A percentile compares a stretch with the other conserved stretches of the same genome.
These are phyloP conservation scores for Fusarium annulatum DNA, from an alignment of 2,329 filamentous ascomycete genomes.

Conservation along the genomic window DNA sequence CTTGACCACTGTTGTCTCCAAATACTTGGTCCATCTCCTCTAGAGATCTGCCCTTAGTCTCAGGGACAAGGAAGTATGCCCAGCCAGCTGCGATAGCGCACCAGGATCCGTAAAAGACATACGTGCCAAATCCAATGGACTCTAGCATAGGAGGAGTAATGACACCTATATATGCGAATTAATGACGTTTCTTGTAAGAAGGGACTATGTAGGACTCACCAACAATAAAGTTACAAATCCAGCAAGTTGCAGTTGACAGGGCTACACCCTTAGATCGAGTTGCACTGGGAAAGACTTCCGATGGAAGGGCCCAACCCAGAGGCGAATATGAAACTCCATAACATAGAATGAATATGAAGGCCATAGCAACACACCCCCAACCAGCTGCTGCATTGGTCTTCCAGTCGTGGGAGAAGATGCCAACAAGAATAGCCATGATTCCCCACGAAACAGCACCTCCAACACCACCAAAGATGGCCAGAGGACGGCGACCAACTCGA, in stretches of 20 bases:
- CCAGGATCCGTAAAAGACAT: not conserved
- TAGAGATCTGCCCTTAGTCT: constrained; percentile 65
- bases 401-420: constrained; percentile 26
- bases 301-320: not conserved
- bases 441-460: constrained; percentile 53
- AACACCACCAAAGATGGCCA: constrained; percentile 55
- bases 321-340: not conserved
- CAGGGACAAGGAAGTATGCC: constrained; percentile 69
- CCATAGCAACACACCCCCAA: not conserved
- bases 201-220: not conserved
- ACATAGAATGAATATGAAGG: not conserved
- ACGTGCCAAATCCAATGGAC: not conserved
- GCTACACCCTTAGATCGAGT: not conserved
- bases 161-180: not conserved
- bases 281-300: not conserved
- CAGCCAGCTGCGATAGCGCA: constrained; percentile 57
- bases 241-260: not conserved
- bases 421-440: constrained; percentile 66
- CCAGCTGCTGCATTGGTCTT: not conserved
- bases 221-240: not conserved
- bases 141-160: not conserved
- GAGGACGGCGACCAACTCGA: constrained; percentile 27
- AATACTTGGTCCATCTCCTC: constrained; percentile 78
- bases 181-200: not conserved
- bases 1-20: constrained; percentile 39